phyloP scores from a whole-genome alignment of 2,329 filamentous ascomycete genomes.

The Colletotrichum sp. region DNA sequence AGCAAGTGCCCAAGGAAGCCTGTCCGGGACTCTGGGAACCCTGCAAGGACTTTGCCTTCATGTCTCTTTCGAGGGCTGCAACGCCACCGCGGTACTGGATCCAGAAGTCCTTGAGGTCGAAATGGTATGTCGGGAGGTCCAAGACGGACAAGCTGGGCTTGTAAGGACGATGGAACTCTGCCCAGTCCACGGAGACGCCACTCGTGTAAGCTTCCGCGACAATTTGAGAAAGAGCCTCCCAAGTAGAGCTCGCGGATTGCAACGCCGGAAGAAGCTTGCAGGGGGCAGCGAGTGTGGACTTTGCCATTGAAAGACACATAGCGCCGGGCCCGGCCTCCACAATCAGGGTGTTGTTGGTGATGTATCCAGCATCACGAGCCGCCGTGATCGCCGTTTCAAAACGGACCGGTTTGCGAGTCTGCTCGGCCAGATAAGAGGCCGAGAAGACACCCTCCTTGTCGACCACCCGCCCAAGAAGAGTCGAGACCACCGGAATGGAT shows the following conservation, averaged over 20 bases:
- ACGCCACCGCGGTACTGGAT: conserved; percentile 47
- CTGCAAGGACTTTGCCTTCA: not conserved
- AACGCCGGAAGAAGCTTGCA: conserved; percentile 62
- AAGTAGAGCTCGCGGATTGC: conserved; percentile 65
- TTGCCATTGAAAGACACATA: conserved; percentile 66
- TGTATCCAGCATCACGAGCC: conserved; percentile 54
- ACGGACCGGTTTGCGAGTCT: conserved; percentile 69
- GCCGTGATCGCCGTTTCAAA: conserved; percentile 64
- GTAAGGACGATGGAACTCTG: conserved; percentile 67
- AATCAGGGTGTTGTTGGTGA: conserved; percentile 69
- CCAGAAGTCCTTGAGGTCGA: conserved; percentile 75
- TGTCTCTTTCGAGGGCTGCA: not conserved
- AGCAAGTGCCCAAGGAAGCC: not conserved
- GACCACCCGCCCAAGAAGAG: conserved; percentile 63
- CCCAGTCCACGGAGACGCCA: conserved; percentile 71
- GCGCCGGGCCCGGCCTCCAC: conserved; percentile 76
- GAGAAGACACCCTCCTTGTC: conserved; percentile 49
- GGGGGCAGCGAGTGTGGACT: conserved; percentile 60
- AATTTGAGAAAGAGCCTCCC: conserved; percentile 64
- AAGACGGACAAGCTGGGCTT: conserved; percentile 50
- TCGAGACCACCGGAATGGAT: conserved; percentile 69
- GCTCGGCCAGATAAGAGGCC: conserved; percentile 63
- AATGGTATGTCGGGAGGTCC: conserved; percentile 71
- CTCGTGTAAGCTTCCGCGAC: conserved; percentile 62
- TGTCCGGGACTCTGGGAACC: not conserved